These are phyloP conservation scores for Litsea cubeba DNA, from an alignment of 164 flowering plant species.

Conservation along the genomic window DNA sequence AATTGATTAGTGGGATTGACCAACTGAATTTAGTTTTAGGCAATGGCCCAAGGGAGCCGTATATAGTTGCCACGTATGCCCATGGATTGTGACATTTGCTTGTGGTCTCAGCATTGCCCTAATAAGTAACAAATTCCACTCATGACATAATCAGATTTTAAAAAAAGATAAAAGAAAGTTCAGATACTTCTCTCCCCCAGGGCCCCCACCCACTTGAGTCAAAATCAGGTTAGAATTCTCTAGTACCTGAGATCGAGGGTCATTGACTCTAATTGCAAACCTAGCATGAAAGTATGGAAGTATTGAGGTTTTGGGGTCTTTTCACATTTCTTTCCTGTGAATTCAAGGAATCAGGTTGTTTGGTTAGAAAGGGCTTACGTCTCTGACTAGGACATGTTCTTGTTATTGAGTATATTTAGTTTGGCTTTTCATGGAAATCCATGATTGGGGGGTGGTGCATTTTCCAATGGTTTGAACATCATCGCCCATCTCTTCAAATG, in stretches of 20 bases:
- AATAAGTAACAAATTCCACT: neutral
- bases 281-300: neutral
- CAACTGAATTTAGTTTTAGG: neutral
- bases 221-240: neutral
- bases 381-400: no score
- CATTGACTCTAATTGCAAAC: neutral
- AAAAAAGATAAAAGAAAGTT: no score
- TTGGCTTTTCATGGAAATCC: no score
- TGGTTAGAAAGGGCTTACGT: no score
- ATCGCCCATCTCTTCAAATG: no score
- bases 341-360: no score
- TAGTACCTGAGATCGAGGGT: neutral
- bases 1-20: neutral
- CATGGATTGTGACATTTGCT: neutral
- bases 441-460: no score
- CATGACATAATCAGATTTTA: neutral
- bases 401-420: no score
- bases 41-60: neutral
- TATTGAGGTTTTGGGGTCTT: no score
- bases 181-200: neutral
- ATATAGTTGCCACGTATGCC: neutral
- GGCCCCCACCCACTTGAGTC: neutral
- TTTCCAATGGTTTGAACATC: no score
- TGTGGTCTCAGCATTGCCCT: neutral
- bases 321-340: no score